Evolutionary conservation across 352 stramenopile species (phyloP).

Genomic region (Discostella stelligera): DNA sequence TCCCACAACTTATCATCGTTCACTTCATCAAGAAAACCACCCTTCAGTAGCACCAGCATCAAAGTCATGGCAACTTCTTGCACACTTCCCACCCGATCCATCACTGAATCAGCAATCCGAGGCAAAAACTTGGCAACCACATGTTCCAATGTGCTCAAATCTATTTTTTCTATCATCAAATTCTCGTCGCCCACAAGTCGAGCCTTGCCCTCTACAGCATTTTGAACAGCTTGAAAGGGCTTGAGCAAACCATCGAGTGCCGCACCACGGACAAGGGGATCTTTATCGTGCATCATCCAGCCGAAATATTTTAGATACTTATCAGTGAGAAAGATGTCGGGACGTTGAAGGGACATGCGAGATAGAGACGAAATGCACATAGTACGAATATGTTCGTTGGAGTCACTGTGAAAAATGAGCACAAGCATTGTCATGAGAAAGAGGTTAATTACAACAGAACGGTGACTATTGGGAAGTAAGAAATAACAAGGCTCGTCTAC

Average conservation of each 20-base stretch:
- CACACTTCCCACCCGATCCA: slow-evolving; percentile 61
- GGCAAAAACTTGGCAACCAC: slow-evolving; percentile 71
- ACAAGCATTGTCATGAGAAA: neutral
- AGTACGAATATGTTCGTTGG: slow-evolving; percentile 89
- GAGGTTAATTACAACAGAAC: no score
- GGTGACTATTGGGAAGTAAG: neutral
- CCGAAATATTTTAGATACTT: slow-evolving; percentile 95
- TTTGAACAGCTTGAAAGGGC: slow-evolving; percentile 81
- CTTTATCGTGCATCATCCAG: slow-evolving; percentile 92
- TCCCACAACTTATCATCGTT: slow-evolving; percentile 76
- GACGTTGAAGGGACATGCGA: slow-evolving; percentile 85
- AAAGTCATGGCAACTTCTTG: slow-evolving; percentile 72
- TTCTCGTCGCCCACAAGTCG: slow-evolving; percentile 21
- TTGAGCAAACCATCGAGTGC: slow-evolving; percentile 85
- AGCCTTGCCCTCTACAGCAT: slow-evolving; percentile 23
- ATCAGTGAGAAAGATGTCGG: slow-evolving; percentile 90
- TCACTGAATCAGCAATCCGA: slow-evolving; percentile 58
- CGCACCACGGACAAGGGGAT: slow-evolving; percentile 83
- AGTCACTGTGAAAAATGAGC: slow-evolving; percentile 83
- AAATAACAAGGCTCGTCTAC: neutral
- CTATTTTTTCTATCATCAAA: slow-evolving; percentile 50
- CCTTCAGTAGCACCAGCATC: slow-evolving; percentile 62
- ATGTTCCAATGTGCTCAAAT: slow-evolving; percentile 58
- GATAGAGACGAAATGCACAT: slow-evolving; percentile 86
- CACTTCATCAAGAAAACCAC: slow-evolving; percentile 77